Evolutionary conservation across 2,329 filamentous ascomycete genomes (phyloP), one percentile per base, ranked within the genome.

Genomic region (Cordyceps cicadae): DNA sequence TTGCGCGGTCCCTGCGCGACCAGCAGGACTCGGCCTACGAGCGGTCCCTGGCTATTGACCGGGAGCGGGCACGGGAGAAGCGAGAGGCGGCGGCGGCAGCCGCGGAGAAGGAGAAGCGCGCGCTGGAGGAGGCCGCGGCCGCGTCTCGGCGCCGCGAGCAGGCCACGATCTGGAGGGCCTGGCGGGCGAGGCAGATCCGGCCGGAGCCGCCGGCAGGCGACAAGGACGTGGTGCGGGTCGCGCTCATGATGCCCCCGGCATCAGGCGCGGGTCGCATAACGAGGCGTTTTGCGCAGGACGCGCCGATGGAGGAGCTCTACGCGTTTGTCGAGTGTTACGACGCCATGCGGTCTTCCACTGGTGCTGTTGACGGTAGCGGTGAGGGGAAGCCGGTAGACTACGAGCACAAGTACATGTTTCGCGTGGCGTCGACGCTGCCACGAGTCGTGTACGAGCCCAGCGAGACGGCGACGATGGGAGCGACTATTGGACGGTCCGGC

Each of bases 11-110:
- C 67, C 78, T 99, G 39, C 84, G 92, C n/a, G 84, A 88, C 63
- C 86, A 96, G 72, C 94, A 99, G 71, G 92, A 97, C 71, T 89
- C 85, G 11, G 94, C 94, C 0, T 99, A 99, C 72, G 92, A 99
- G 75, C 85, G 92, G 63, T 96, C 90, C 0, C 78, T 99, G 34
- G 93, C 92, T 11, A 85, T 87, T 63, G 94, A 99, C 73, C 82
- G 92, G 45, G 92, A 96, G 72, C 87, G 93, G 21, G 89, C 90
- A 0, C 81, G 89, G 37, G 84, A 88, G 71, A 85, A 84, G 70
- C 83, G 83, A 54, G 92, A 96, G 71, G 91, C 88, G 2, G 90
- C 90, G 61, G 83, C 83, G 0, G 82, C 83, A 0, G 89, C 88
- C 19, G 83, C 82, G 32, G 87, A 87, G 64, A 88, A 85, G 14